These are phyloP conservation scores for Chaetoscypha palmicola DNA, from an alignment of 2,329 filamentous ascomycete species.

Conservation along the genomic window DNA sequence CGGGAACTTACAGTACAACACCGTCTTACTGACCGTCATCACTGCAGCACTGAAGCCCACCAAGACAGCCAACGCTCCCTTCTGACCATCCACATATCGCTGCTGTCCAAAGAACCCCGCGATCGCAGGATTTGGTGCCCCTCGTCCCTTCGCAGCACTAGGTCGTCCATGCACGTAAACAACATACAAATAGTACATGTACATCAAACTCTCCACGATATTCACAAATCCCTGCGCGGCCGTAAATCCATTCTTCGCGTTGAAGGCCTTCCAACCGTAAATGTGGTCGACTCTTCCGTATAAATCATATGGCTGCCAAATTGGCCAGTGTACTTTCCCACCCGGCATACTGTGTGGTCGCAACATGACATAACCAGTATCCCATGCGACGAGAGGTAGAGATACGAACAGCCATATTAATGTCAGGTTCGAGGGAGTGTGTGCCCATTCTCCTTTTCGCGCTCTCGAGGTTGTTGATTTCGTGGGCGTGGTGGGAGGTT, in stretches of 20 bases:
- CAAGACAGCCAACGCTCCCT: conserved; percentile 48
- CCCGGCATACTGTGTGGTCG: conserved; percentile 63
- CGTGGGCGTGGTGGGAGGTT: conserved; percentile 22
- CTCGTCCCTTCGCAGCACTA: conserved; percentile 24
- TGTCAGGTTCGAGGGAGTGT: conserved; percentile 51
- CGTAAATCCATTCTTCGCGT: conserved; percentile 56
- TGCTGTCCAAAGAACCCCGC: conserved; percentile 40
- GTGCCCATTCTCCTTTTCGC: conserved; percentile 41
- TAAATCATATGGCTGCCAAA: conserved; percentile 60
- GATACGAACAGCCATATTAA: conserved; percentile 56
- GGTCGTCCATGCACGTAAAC: conserved; percentile 38
- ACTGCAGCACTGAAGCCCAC: conserved; percentile 51
- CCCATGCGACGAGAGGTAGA: conserved; percentile 62
- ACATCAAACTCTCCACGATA: conserved; percentile 50
- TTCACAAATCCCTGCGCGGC: conserved; percentile 56
- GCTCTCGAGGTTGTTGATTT: conserved; percentile 10
- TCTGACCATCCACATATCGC: conserved; percentile 43
- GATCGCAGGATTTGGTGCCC: conserved; percentile 27
- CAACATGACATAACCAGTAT: conserved; percentile 55
- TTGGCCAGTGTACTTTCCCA: conserved; percentile 50
- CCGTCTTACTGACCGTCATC: conserved; percentile 62
- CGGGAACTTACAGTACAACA: conserved; percentile 53
- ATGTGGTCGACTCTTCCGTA: conserved; percentile 60
- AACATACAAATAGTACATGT: conserved; percentile 52
- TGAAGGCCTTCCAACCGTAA: conserved; percentile 58